Conservation (phyloP, 352 stramenopile genomes). For the Globisporangium ultimum region DNA sequence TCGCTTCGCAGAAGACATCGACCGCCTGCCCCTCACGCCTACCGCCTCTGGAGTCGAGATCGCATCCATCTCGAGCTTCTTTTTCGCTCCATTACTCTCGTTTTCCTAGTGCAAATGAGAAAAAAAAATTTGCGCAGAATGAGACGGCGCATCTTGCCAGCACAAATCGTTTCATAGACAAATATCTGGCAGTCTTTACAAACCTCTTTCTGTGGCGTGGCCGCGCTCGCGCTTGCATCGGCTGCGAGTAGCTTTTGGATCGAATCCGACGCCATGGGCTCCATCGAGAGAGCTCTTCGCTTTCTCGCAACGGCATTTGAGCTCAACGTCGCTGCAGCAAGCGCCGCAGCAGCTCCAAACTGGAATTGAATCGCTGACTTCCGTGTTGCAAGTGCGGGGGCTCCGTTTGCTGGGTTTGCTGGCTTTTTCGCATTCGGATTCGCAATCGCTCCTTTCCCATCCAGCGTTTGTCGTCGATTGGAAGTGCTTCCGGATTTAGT, state of each 20-base stretch:
- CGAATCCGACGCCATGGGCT: slow-evolving; percentile 58
- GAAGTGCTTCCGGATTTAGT: slow-evolving; percentile 33
- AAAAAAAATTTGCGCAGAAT: background rate
- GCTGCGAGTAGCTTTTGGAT: slow-evolving; percentile 52
- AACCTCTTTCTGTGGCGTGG: slow-evolving; percentile 7
- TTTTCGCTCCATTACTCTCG: slow-evolving; percentile 7
- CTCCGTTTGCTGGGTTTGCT: background rate
- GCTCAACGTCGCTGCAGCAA: slow-evolving; percentile 15
- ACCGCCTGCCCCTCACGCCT: background rate
- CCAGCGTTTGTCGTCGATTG: slow-evolving; percentile 34
- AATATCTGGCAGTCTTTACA: background rate
- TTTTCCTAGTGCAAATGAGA: background rate
- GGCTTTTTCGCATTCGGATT: background rate
- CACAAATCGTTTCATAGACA: background rate
- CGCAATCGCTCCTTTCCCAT: slow-evolving; percentile 2
- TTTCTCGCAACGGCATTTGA: slow-evolving; percentile 25
- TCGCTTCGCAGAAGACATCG: slow-evolving; percentile 7
- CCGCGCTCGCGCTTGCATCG: background rate
- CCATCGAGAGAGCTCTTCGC: slow-evolving; percentile 58
- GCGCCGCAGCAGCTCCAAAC: slow-evolving; percentile 15
- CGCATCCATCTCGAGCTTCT: slow-evolving; percentile 11
- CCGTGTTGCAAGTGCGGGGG: background rate
- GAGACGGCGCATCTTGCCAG: too few species aligned
- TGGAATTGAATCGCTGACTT: slow-evolving; percentile 16
- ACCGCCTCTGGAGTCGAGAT: slow-evolving; percentile 9